Percentiles rank a stretch among this genome's conserved stretches.
Evolutionary conservation across 2,329 filamentous ascomycete genomes (phyloP).

Genomic region (Colletotrichum spaethianum): DNA sequence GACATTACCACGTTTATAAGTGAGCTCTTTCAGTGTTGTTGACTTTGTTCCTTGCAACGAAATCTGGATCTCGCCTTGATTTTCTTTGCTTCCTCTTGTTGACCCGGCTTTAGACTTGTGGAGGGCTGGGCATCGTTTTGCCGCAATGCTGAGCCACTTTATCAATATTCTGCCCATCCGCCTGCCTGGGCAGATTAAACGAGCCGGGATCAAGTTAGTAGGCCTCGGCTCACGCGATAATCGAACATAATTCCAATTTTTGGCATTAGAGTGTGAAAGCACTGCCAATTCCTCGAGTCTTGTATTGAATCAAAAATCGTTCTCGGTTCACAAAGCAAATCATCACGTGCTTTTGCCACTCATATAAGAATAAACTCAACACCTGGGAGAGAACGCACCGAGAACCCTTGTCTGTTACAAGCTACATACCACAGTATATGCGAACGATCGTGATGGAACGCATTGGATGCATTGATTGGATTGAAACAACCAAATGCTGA

Average conservation of each 20-base stretch:
- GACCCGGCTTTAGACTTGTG: not conserved
- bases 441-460: not conserved
- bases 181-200: not conserved
- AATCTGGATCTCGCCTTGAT: not conserved
- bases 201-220: not conserved
- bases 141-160: not conserved
- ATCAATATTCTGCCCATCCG: not conserved
- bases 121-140: not conserved
- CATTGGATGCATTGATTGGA: not conserved
- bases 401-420: not conserved
- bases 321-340: not conserved
- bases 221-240: not conserved
- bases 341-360: not conserved
- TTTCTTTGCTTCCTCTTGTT: not conserved
- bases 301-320: not conserved
- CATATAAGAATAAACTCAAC: not conserved
- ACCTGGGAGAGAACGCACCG: not conserved
- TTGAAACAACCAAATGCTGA: not conserved
- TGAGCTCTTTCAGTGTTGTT: not conserved
- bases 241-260: not conserved
- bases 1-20: not conserved
- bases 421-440: too few species aligned
- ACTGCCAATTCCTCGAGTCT: not conserved
- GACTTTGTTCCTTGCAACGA: not conserved
- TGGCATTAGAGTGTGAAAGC: not conserved